These are phyloP conservation scores for Allium cepa DNA, from an alignment of 106 monocot species.

Conservation along the genomic window DNA sequence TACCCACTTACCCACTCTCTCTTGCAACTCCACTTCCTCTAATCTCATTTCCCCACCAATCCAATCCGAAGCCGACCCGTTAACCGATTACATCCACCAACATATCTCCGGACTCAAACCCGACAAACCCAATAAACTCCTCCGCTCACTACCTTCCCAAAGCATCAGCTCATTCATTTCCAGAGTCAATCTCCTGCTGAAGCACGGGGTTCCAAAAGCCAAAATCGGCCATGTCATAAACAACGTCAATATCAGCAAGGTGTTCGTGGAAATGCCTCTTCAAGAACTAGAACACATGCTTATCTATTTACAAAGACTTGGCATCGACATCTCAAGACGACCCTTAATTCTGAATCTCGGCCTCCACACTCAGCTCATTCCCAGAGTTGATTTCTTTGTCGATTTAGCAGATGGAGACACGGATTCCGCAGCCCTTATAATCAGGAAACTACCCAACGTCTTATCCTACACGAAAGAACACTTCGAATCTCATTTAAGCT, in stretches of 20 bases:
- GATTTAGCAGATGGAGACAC: constrained; percentile 41
- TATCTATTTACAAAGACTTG: constrained; percentile 26
- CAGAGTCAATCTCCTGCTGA: background rate
- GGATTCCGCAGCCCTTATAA: constrained; percentile 21
- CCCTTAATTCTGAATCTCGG: constrained; percentile 59
- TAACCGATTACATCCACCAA: background rate
- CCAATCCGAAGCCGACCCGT: background rate
- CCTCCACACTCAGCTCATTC: constrained; percentile 33
- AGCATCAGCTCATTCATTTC: background rate
- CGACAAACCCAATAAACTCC: background rate
- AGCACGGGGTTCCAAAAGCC: constrained; percentile 23
- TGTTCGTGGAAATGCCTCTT: constrained; percentile 29
- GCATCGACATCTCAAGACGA: constrained; percentile 46
- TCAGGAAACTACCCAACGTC: constrained; percentile 47
- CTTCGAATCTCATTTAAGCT: constrained; percentile 35
- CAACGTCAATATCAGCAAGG: constrained; percentile 38
- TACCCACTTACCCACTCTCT: too few relatives aligned
- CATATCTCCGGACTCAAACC: background rate
- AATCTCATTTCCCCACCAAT: background rate
- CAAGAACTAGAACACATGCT: constrained; percentile 29
- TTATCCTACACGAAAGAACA: constrained; percentile 56
- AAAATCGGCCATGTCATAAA: constrained; percentile 36
- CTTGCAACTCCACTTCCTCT: too few relatives aligned
- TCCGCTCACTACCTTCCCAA: background rate
- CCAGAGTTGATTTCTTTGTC: constrained; percentile 35